Percentiles rank a stretch among this genome's conserved stretches.
These are phyloP conservation scores for Nothophytophthora sp. DNA, from an alignment of 352 stramenopile genomes.

Conservation along the genomic window DNA sequence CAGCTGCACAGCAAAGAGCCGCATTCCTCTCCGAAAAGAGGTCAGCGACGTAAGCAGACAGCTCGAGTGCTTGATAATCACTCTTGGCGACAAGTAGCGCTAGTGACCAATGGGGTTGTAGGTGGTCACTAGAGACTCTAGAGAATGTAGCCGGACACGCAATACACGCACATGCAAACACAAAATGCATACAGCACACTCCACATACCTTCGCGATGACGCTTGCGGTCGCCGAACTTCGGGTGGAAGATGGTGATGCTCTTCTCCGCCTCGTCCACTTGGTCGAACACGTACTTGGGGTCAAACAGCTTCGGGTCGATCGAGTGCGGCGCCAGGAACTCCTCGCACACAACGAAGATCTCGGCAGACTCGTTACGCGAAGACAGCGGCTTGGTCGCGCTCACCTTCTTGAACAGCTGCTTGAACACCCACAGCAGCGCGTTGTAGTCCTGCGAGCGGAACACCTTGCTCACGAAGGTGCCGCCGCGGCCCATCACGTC, in stretches of 20 bases:
- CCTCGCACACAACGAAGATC: constrained; percentile 99
- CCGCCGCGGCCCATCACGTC: constrained; percentile 95
- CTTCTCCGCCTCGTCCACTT: constrained; percentile 89
- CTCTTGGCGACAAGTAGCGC: constrained; percentile 91
- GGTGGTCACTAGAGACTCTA: constrained; percentile 89
- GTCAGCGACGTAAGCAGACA: constrained; percentile 44
- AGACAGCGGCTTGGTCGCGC: constrained; percentile 98
- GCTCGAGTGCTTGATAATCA: constrained; percentile 84
- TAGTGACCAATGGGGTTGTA: constrained; percentile 79
- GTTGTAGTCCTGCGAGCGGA: constrained; percentile 98
- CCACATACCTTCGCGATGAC: constrained; percentile 90
- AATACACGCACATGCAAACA: constrained; percentile 28
- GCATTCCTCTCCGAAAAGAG: constrained; percentile 19
- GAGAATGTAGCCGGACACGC: constrained; percentile 79
- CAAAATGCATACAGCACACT: too few relatives aligned
- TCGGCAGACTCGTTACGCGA: constrained; percentile 99
- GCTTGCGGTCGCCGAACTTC: constrained; percentile 95
- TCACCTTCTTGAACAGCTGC: constrained; percentile 98
- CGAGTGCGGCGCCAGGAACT: constrained; percentile 95
- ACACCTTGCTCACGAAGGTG: constrained; percentile 97
- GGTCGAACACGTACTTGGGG: constrained; percentile 97
- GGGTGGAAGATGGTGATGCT: constrained; percentile 98
- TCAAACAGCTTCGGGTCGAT: constrained; percentile 98
- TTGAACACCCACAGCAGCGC: constrained; percentile 98
- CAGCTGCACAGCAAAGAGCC: constrained; percentile 53